Base-by-base conservation (phyloP, 2,329 filamentous ascomycete genomes). In the Chaetothyriales sp. region DNA sequence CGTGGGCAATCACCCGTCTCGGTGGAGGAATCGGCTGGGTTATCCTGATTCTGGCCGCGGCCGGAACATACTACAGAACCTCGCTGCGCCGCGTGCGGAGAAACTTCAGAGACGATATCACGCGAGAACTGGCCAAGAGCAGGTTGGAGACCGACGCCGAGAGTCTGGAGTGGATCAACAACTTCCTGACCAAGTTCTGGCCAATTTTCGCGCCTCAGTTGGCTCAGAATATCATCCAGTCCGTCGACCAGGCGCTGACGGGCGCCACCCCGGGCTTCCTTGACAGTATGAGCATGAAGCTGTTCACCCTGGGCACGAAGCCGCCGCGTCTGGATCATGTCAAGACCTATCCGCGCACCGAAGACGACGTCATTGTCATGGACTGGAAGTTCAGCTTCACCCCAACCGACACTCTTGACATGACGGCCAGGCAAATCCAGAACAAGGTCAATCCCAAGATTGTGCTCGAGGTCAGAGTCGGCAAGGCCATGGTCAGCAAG, bases 351-450 rank as follows among this genome's bases (percentile, higher is more conserved):
- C 90, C 90, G 52, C 94, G 92, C 67, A 86, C 86, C 1, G 87
- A 95, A 60, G 89, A 95, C 56, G 92, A 98, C 63, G 82, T 89
- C 52, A 87, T 98, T 43, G 79, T 96, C 62, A 98, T 98, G 92
- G 92, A 98, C 66, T 98, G 92, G 92, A 95, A 94, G 63, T 98
- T 98, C 69, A 96, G 90, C 74, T 98, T 98, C 71, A 96, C 86
- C 0, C 92, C 92, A 32, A 96, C 92, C 59, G 93, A 98, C 66
- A 85, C 79, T 2, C 81, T 85, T 58, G 92, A 98, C 66, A 80
- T 98, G 77, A 98, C 92, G 1, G 74, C 83, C 1, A 80, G 84
- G 54, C 92, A 98, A 66, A 70, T 95, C 63, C 90, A 86, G 73
- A 88, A 89, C 73, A 95, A 95, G 73, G 79, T 96, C 67, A 96